Conservation (phyloP, 2,329 filamentous ascomycete genomes). For the Claviceps sp. region DNA sequence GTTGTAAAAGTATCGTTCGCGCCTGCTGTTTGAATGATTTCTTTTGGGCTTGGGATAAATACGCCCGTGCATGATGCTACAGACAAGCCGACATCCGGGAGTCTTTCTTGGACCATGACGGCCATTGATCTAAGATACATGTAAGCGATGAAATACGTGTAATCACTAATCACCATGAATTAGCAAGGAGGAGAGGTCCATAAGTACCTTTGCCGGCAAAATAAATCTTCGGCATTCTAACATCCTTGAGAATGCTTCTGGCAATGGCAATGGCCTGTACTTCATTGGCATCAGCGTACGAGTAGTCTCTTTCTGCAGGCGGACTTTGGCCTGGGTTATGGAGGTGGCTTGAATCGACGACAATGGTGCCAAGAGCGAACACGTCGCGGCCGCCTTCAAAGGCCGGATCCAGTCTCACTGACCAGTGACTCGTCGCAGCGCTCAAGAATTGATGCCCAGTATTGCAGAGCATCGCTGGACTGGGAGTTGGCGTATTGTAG, state of each 20-base stretch:
- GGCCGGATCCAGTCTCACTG: conserved; percentile 13
- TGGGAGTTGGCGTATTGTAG: conserved; percentile 13
- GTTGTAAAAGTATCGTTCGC: background rate
- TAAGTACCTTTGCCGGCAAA: conserved; percentile 17
- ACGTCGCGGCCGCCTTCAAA: conserved; percentile 24
- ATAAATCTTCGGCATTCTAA: conserved; percentile 23
- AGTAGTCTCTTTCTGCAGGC: conserved; percentile 17
- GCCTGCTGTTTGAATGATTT: conserved; percentile 4
- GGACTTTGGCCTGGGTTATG: conserved; percentile 6
- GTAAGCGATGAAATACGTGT: too few relatives aligned
- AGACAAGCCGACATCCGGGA: conserved; percentile 22
- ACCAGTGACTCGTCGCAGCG: conserved; percentile 15
- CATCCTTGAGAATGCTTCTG: conserved; percentile 12
- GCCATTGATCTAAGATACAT: conserved; percentile 17
- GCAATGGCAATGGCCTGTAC: conserved; percentile 20
- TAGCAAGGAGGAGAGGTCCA: too few relatives aligned
- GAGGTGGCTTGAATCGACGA: conserved; percentile 19
- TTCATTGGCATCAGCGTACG: conserved; percentile 28
- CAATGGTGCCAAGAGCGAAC: conserved; percentile 26
- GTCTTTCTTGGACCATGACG: conserved; percentile 24
- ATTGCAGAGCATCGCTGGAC: conserved; percentile 13
- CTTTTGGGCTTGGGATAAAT: conserved; percentile 14
- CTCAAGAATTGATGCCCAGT: conserved; percentile 19
- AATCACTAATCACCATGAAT: too few relatives aligned
- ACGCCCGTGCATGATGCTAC: conserved; percentile 24